phyloP scores from a whole-genome alignment of 2,329 filamentous ascomycete genomes.

The Penicillium sp. region DNA sequence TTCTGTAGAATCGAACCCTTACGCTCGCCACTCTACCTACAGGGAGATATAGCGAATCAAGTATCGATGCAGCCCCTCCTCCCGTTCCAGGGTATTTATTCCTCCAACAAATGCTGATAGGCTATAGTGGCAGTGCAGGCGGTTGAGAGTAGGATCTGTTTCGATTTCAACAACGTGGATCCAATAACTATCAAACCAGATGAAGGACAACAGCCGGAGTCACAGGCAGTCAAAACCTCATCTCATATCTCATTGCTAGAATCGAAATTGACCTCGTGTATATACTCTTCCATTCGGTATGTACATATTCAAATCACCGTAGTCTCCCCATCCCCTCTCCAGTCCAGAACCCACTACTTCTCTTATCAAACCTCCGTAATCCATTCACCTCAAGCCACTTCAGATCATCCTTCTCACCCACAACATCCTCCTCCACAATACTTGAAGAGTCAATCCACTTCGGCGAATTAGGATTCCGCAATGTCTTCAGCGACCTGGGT shows the following conservation, averaged over 20 bases:
- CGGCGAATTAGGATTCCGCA: slow-evolving; percentile 10
- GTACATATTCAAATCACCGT: background rate
- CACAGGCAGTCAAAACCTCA: too few species aligned
- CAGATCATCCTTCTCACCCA: slow-evolving; percentile 21
- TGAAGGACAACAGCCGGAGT: background rate
- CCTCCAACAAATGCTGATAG: background rate
- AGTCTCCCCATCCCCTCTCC: slow-evolving; percentile 15
- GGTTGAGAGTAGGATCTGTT: background rate
- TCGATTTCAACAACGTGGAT: background rate
- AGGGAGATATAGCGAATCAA: too few species aligned
- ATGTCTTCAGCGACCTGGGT: slow-evolving; percentile 22
- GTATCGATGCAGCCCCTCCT: background rate
- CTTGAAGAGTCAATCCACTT: slow-evolving; percentile 24
- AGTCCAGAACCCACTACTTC: slow-evolving; percentile 16
- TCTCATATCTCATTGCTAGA: background rate
- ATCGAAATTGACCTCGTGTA: background rate
- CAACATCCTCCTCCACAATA: slow-evolving; percentile 21
- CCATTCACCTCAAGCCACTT: slow-evolving; percentile 28
- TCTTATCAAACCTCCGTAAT: slow-evolving; percentile 8
- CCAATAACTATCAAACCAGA: background rate
- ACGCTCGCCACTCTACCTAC: too few species aligned
- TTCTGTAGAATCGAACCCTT: too few species aligned
- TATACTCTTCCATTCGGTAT: background rate
- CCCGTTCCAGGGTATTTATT: too few species aligned
- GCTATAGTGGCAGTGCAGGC: background rate